Conservation (phyloP, 2,329 filamentous ascomycete species). For the Gnomoniopsis smithogilvyi region DNA sequence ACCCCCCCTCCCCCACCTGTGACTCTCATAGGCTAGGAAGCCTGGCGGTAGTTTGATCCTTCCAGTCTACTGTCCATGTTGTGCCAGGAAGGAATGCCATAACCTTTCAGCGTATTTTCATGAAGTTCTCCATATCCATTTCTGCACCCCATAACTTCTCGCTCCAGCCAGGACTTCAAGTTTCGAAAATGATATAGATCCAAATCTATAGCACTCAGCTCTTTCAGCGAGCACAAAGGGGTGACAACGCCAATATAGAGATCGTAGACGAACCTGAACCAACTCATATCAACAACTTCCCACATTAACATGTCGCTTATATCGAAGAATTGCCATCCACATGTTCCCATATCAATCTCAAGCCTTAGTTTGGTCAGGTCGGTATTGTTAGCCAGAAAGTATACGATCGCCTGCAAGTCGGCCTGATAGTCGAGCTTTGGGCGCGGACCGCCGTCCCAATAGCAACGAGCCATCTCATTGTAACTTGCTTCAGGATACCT, state of each 20-base stretch:
- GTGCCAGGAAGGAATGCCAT: neutral
- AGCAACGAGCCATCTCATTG: neutral
- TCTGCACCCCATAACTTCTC: neutral
- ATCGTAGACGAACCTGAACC: conserved; percentile 4
- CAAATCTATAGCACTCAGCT: neutral
- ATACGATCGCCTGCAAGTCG: too few species aligned
- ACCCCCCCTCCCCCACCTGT: too few species aligned
- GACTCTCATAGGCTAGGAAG: too few species aligned
- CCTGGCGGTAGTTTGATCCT: conserved; percentile 1
- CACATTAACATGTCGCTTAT: neutral
- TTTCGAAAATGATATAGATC: neutral
- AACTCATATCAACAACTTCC: neutral
- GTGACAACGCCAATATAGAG: neutral
- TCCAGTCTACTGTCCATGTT: neutral
- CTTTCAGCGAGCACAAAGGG: neutral
- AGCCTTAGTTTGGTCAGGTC: too few species aligned
- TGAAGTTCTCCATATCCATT: neutral
- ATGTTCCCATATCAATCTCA: too few species aligned
- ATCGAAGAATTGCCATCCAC: neutral
- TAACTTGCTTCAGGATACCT: neutral
- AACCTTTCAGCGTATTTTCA: neutral
- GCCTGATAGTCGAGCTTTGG: neutral
- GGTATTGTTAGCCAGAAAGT: too few species aligned
- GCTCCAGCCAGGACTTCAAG: conserved; percentile 1
- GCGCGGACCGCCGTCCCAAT: neutral